Conservation (phyloP, 2,329 filamentous ascomycete species). For the Penicillium sp. region DNA sequence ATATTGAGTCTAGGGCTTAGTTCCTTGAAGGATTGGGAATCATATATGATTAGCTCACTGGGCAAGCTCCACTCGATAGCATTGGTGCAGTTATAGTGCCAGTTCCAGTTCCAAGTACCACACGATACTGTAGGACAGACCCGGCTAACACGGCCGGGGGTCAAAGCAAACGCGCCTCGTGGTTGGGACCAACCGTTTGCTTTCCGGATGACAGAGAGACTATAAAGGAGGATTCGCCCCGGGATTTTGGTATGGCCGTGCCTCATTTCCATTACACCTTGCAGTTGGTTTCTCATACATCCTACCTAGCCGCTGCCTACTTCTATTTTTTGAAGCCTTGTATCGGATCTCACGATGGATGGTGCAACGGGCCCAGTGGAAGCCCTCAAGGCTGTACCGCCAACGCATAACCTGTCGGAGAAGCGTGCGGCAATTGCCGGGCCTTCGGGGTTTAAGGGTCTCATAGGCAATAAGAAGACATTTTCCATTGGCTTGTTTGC, state of each 20-base stretch:
- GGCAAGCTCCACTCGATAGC: background rate
- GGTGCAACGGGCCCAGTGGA: background rate
- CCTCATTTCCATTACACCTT: background rate
- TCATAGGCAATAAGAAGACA: conserved; percentile 4
- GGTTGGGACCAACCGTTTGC: background rate
- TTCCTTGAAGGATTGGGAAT: background rate
- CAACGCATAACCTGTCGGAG: background rate
- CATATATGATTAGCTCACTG: background rate
- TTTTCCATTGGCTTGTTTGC: conserved; percentile 10
- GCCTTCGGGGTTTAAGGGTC: conserved; percentile 7
- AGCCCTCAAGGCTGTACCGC: background rate
- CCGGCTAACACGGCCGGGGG: background rate
- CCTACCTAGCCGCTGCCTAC: background rate
- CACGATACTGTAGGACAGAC: background rate
- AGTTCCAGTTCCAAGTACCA: no score
- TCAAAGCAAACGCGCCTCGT: background rate
- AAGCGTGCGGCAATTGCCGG: conserved; percentile 7
- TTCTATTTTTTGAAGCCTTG: background rate
- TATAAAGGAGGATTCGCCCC: no score
- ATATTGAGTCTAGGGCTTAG: background rate
- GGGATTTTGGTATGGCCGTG: background rate
- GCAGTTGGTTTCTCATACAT: background rate
- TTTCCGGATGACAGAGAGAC: background rate
- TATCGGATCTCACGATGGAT: background rate
- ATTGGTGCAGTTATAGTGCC: no score